Evolutionary conservation across 331 rosid genomes (phyloP), one percentile per base, ranked within the genome.

Genomic region (Arachis monticola): DNA sequence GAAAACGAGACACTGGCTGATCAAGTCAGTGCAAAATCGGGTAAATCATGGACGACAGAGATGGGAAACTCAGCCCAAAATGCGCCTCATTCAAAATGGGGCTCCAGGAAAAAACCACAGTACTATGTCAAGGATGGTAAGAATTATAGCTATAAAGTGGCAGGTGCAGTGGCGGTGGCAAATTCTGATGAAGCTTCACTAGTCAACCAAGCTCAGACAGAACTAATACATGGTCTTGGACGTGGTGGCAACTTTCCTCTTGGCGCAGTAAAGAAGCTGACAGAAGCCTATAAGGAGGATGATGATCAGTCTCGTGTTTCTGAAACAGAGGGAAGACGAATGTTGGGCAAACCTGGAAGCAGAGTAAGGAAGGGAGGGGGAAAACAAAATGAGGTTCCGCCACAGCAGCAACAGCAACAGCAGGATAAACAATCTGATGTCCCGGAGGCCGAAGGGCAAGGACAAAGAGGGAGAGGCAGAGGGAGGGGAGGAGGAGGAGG

Each of bases 101-200:
- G 98, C 14, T 95, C 99, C 27, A 89, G 85, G 86, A 85, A 69
- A 83, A 85, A 79, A 75, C 98, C 99, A 45, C 99, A 90, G 82
- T 92, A 77, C 84, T 92, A 85, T 74, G 99, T 92, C 73, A 95
- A 90, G 85, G 99, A 95, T 75, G 99, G 98, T 71, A 95, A 95
- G 82, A 95, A 95, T 64, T 95, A 95, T 87, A 92, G 98, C 81
- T 95, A 92, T 88, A 95, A 92, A 77, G 96, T 92, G 74, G 91
- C 89, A 55, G 99, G 98, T 77, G 83, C 98, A 4, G 35, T 92
- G 55, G 99, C 97, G 1, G 99, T 90, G 83, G 90, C 96, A 67
- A 95, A 92, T 79, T 80, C 83, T 17, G 80, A 74, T 27, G 99
- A 95, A 82, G 99, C 98, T 46, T 84, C 96, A 5, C 64, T 90